Conservation (phyloP, 1,284 basidiomycete species). For the Ustilago trichophora region DNA sequence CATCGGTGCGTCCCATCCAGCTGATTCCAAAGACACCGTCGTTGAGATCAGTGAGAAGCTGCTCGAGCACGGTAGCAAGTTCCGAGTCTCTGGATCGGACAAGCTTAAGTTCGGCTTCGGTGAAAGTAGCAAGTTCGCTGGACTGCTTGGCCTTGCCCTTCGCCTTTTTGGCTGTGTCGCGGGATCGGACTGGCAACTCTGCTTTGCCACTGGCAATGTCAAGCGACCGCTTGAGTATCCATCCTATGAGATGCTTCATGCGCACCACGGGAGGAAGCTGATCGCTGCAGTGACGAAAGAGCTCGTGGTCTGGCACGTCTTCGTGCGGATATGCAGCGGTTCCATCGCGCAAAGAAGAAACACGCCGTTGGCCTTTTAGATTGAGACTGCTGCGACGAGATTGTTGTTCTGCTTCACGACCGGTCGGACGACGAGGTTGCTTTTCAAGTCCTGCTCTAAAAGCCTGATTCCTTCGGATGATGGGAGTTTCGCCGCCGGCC, state of each 20-base stretch:
- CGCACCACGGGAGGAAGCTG: slow-evolving; percentile 55
- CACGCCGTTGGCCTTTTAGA: slow-evolving; percentile 54
- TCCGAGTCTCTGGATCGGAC: slow-evolving; percentile 24
- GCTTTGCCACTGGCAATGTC: slow-evolving; percentile 44
- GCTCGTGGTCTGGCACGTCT: slow-evolving; percentile 55
- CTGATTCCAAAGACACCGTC: slow-evolving; percentile 56
- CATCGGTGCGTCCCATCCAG: slow-evolving; percentile 46
- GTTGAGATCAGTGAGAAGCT: slow-evolving; percentile 52
- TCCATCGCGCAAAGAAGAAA: slow-evolving; percentile 54
- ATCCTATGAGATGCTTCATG: slow-evolving; percentile 55
- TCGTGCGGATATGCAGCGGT: slow-evolving; percentile 57
- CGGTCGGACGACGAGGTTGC: slow-evolving; percentile 36
- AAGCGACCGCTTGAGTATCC: slow-evolving; percentile 55
- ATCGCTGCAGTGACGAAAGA: slow-evolving; percentile 57
- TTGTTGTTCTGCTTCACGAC: slow-evolving; percentile 22
- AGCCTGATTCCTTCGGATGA: slow-evolving; percentile 44
- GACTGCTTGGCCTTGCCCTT: slow-evolving; percentile 30
- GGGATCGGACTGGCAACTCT: slow-evolving; percentile 18
- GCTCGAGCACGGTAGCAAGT: slow-evolving; percentile 40
- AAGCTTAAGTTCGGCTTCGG: slow-evolving; percentile 44
- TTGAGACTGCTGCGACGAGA: slow-evolving; percentile 52
- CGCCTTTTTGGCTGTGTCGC: slow-evolving; percentile 28
- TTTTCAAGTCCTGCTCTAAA: slow-evolving; percentile 45
- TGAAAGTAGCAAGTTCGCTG: slow-evolving; percentile 27
- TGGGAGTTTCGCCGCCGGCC: slow-evolving; percentile 47